phyloP scores from a whole-genome alignment of 2,329 filamentous ascomycete species.

The Cercospora zeina region DNA sequence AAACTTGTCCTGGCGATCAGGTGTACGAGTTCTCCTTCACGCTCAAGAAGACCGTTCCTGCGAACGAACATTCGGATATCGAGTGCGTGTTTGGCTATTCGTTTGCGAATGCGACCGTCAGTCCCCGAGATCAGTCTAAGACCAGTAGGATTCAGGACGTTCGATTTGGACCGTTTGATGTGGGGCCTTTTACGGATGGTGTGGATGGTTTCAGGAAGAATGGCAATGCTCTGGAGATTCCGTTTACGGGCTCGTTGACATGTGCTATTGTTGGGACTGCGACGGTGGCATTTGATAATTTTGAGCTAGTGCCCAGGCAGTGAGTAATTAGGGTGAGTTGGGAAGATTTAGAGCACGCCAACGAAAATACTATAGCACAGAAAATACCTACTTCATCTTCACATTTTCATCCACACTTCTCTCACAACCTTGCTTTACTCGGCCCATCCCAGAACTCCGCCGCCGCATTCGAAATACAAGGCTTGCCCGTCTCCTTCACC shows the following conservation, averaged over 20 bases:
- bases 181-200: not conserved
- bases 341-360: too few species aligned
- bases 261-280: not conserved
- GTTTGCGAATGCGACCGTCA: not conserved
- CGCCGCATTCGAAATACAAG: slow-evolving; percentile 76
- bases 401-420: not conserved
- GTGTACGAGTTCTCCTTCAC: slow-evolving; percentile 12
- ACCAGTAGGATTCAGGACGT: not conserved
- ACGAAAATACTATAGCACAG: too few species aligned
- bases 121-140: not conserved
- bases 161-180: slow-evolving; percentile 1
- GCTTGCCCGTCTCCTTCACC: slow-evolving; percentile 89
- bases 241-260: not conserved
- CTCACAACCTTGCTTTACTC: slow-evolving; percentile 52
- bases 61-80: too few species aligned
- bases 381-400: not conserved
- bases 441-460: slow-evolving; percentile 60
- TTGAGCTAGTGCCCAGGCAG: not conserved
- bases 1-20: not conserved
- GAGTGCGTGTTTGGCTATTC: not conserved
- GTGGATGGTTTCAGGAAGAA: not conserved
- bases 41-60: not conserved
- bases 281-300: not conserved
- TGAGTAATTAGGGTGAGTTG: too few species aligned
- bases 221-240: not conserved